A percentile compares a stretch with the other conserved stretches of the same genome.
Evolutionary conservation across 139 green algal genomes (phyloP).

Genomic region (Micromonas pusilla): DNA sequence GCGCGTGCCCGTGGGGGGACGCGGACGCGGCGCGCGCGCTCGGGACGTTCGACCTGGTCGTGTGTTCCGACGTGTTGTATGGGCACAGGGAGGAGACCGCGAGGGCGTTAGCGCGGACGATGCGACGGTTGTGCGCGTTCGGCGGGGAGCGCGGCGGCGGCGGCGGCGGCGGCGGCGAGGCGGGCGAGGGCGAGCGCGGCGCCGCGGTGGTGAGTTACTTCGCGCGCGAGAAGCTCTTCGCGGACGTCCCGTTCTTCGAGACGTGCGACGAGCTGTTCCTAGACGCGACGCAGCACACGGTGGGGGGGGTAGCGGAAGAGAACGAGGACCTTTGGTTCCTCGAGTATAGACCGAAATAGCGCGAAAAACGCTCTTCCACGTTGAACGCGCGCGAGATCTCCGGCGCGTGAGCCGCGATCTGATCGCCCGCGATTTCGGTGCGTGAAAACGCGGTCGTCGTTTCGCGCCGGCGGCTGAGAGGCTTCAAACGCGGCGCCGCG

Average conservation of each 20-base stretch:
- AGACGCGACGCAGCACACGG: background rate
- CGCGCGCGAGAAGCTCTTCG: background rate
- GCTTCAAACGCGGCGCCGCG: too few relatives aligned
- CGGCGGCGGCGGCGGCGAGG: too few relatives aligned
- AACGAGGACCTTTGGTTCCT: background rate
- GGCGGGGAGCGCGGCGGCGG: too few relatives aligned
- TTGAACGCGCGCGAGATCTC: too few relatives aligned
- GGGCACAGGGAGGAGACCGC: background rate
- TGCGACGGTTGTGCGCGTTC: background rate
- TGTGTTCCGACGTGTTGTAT: background rate
- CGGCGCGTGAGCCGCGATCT: too few relatives aligned
- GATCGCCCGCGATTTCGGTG: too few relatives aligned
- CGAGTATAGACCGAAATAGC: background rate
- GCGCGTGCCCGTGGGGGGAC: conserved; percentile 4
- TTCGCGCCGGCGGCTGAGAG: too few relatives aligned
- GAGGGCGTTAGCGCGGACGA: background rate
- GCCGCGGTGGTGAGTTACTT: background rate
- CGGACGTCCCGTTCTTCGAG: background rate
- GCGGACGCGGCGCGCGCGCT: too few relatives aligned
- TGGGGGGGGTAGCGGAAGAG: background rate
- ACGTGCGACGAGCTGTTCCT: background rate
- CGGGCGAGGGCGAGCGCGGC: background rate
- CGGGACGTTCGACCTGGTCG: background rate
- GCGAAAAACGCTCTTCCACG: too few relatives aligned
- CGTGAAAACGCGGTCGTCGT: too few relatives aligned